These are phyloP conservation scores for Closterium sp. DNA, from an alignment of 139 green algal species.

Conservation along the genomic window DNA sequence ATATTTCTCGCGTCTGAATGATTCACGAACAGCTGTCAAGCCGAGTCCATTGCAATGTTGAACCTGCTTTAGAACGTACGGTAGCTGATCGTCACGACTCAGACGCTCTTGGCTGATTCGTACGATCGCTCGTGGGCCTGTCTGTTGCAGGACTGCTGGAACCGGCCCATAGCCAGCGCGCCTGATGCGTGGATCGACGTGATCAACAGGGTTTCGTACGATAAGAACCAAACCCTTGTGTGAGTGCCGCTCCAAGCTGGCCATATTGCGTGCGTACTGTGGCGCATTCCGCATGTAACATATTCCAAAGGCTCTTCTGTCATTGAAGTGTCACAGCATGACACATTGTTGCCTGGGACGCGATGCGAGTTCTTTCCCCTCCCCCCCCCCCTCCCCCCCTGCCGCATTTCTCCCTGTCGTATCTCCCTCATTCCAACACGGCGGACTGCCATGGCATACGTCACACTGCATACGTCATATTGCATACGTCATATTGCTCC, in stretches of 20 bases:
- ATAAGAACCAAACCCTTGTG: constrained; percentile 15
- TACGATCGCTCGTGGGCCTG: too few species aligned
- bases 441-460: neutral
- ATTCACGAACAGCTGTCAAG: too few species aligned
- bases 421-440: neutral
- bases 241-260: too few species aligned
- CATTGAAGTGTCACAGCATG: too few species aligned
- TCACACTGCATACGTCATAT: neutral
- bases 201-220: constrained; percentile 61
- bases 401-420: neutral
- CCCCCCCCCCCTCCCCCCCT: neutral
- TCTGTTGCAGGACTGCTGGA: constrained; percentile 80
- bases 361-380: neutral
- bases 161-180: constrained; percentile 86
- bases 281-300: too few species aligned
- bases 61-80: too few species aligned
- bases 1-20: too few species aligned
- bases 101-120: too few species aligned
- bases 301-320: too few species aligned
- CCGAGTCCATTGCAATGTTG: too few species aligned
- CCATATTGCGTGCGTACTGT: too few species aligned
- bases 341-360: neutral
- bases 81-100: too few species aligned
- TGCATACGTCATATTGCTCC: neutral
- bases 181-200: constrained; percentile 89